These are phyloP conservation scores for Entomortierella beljakovae DNA, from an alignment of 192 early-diverging fungal genomes.

Conservation along the genomic window DNA sequence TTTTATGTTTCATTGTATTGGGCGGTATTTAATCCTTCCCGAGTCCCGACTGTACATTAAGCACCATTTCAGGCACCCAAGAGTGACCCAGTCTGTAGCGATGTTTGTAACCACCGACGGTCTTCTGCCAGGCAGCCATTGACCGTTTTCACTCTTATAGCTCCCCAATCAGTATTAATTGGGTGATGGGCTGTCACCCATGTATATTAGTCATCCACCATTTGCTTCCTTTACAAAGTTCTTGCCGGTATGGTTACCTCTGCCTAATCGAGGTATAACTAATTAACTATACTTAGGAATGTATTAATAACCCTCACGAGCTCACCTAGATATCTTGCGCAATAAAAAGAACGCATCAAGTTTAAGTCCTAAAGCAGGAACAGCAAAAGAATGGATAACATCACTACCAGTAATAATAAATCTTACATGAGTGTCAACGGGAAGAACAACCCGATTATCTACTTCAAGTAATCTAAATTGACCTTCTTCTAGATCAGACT, in stretches of 20 bases:
- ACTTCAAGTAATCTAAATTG: conserved; percentile 68
- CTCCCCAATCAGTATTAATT: too few relatives aligned
- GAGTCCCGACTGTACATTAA: conserved; percentile 34
- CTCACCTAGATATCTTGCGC: conserved; percentile 19
- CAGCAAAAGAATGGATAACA: conserved; percentile 70
- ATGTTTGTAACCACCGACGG: conserved; percentile 40
- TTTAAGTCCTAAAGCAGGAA: conserved; percentile 65
- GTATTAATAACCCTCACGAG: conserved; percentile 32
- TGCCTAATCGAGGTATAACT: conserved; percentile 20
- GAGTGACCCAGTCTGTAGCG: conserved; percentile 28
- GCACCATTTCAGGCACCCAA: conserved; percentile 32
- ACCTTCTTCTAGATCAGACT: conserved; percentile 64
- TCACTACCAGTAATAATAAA: conserved; percentile 64
- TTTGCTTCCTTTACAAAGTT: conserved; percentile 38
- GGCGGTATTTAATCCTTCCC: too few relatives aligned
- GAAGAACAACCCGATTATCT: conserved; percentile 62
- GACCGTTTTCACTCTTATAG: conserved; percentile 37
- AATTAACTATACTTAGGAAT: conserved; percentile 27
- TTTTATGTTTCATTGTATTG: conserved; percentile 4
- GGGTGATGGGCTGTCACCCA: conserved; percentile 35
- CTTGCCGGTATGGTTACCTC: conserved; percentile 27
- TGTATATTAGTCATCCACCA: conserved; percentile 32
- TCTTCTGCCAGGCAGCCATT: conserved; percentile 34
- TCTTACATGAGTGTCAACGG: conserved; percentile 62
- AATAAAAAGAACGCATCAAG: conserved; percentile 53